A percentile compares a stretch with the other conserved stretches of the same genome.
These are phyloP conservation scores for Xylariales sp. DNA, from an alignment of 2,329 filamentous ascomycete species.

Conservation along the genomic window DNA sequence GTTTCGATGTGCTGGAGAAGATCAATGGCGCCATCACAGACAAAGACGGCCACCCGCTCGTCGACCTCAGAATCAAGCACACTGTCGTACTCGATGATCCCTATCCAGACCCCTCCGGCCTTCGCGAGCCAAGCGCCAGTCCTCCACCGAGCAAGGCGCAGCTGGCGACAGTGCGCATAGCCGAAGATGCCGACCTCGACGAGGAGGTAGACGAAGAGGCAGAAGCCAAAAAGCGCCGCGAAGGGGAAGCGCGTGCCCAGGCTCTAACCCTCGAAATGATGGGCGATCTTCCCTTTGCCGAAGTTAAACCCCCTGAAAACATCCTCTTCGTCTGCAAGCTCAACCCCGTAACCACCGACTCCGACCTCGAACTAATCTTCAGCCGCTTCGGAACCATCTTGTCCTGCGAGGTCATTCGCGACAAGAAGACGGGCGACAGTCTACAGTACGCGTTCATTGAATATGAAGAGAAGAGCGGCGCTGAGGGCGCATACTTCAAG, in stretches of 20 bases:
- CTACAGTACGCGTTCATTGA: slow-evolving; percentile 98
- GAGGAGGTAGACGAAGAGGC: slow-evolving; percentile 71
- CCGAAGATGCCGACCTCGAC: slow-evolving; percentile 78
- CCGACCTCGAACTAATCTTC: slow-evolving; percentile 93
- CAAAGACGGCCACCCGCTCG: slow-evolving; percentile 77
- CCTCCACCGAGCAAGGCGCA: slow-evolving; percentile 80
- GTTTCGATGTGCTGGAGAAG: slow-evolving; percentile 89
- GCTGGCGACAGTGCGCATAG: slow-evolving; percentile 85
- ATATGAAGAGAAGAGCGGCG: slow-evolving; percentile 86
- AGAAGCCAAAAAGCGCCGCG: slow-evolving; percentile 71
- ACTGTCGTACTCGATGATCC: slow-evolving; percentile 90
- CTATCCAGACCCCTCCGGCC: slow-evolving; percentile 72
- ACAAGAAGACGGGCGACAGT: slow-evolving; percentile 90
- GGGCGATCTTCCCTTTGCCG: slow-evolving; percentile 92
- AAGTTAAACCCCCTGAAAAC: slow-evolving; percentile 96
- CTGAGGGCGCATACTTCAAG: slow-evolving; percentile 95
- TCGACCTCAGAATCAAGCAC: slow-evolving; percentile 92
- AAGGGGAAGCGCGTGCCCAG: slow-evolving; percentile 88
- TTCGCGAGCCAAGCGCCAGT: slow-evolving; percentile 73
- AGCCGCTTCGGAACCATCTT: slow-evolving; percentile 93
- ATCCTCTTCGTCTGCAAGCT: slow-evolving; percentile 97
- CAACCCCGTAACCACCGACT: slow-evolving; percentile 91
- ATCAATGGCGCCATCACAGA: slow-evolving; percentile 89
- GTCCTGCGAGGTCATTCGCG: slow-evolving; percentile 92
- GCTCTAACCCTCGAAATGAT: slow-evolving; percentile 96